Conservation (phyloP, 1,284 basidiomycete genomes). For the Anthracocystis walkeri region DNA sequence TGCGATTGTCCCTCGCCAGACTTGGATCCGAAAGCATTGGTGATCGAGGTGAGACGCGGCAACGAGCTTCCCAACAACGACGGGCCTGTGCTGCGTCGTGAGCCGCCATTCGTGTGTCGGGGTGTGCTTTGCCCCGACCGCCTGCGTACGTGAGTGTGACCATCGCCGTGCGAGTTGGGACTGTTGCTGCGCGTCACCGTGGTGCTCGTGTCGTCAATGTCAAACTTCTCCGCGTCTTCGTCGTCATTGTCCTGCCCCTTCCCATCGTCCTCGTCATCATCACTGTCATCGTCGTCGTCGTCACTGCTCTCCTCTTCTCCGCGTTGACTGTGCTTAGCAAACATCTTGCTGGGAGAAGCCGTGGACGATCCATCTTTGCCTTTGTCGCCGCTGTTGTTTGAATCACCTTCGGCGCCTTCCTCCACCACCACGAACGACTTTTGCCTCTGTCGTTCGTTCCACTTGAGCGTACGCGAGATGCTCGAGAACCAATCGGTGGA, state of each 20-base stretch:
- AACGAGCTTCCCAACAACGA: constrained; percentile 31
- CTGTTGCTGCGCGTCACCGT: constrained; percentile 52
- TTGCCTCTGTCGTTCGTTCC: constrained; percentile 71
- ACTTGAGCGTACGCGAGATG: constrained; percentile 93
- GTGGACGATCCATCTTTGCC: constrained; percentile 22
- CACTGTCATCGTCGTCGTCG: constrained; percentile 40
- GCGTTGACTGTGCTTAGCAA: constrained; percentile 32
- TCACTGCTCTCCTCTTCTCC: constrained; percentile 28
- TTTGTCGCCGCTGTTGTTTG: constrained; percentile 24
- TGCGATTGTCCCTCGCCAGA: constrained; percentile 15
- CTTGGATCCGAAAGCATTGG: constrained; percentile 25
- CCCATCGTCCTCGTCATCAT: constrained; percentile 36
- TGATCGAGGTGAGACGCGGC: constrained; percentile 42
- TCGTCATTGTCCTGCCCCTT: constrained; percentile 48
- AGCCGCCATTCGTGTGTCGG: constrained; percentile 18
- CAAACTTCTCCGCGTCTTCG: constrained; percentile 60
- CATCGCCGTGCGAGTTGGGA: constrained; percentile 38
- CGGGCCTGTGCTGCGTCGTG: constrained; percentile 28
- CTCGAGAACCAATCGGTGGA: constrained; percentile 98
- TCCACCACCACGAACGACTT: constrained; percentile 73
- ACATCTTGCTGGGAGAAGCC: constrained; percentile 32
- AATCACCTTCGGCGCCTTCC: constrained; percentile 76
- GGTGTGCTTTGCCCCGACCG: constrained; percentile 40
- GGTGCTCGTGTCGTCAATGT: constrained; percentile 66
- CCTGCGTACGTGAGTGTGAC: constrained; percentile 31